phyloP scores from a whole-genome alignment of 352 stramenopile species.

The Blastocystis sp. region DNA sequence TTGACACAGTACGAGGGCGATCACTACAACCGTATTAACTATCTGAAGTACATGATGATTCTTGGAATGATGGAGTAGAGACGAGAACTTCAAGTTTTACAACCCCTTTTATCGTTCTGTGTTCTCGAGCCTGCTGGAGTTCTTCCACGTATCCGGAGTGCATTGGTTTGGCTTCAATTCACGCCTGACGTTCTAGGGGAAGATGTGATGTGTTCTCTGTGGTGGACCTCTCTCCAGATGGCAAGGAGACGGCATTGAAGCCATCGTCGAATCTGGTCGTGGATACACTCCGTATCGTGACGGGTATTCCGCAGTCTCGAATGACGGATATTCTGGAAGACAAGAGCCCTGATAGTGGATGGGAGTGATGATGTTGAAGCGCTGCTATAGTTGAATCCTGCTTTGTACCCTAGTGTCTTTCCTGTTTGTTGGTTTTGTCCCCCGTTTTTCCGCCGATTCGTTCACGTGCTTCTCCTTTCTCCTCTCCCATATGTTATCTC shows the following conservation, averaged over 20 bases:
- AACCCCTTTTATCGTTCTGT: constrained; percentile 50
- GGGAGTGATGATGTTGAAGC: background rate
- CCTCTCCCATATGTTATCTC: no score
- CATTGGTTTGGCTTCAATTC: constrained; percentile 3
- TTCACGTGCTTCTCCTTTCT: background rate
- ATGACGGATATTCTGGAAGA: constrained; percentile 53
- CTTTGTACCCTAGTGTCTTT: background rate
- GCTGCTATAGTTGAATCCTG: background rate
- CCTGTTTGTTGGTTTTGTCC: background rate
- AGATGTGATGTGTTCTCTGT: constrained; percentile 25
- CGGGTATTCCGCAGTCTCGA: constrained; percentile 47
- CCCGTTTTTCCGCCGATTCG: background rate
- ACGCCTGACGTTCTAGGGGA: background rate
- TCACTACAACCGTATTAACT: constrained; percentile 61
- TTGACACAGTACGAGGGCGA: constrained; percentile 53
- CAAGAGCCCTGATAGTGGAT: background rate
- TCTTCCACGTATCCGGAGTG: constrained; percentile 39
- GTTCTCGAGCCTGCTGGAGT: constrained; percentile 37
- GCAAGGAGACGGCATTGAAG: background rate
- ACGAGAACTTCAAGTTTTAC: constrained; percentile 17
- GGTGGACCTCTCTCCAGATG: background rate
- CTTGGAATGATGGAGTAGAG: background rate
- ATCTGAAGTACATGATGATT: constrained; percentile 21
- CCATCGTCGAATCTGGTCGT: constrained; percentile 56
- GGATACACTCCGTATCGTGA: constrained; percentile 58